Conservation (phyloP, 768 basidiomycete genomes). For the Hericium coralloides region DNA sequence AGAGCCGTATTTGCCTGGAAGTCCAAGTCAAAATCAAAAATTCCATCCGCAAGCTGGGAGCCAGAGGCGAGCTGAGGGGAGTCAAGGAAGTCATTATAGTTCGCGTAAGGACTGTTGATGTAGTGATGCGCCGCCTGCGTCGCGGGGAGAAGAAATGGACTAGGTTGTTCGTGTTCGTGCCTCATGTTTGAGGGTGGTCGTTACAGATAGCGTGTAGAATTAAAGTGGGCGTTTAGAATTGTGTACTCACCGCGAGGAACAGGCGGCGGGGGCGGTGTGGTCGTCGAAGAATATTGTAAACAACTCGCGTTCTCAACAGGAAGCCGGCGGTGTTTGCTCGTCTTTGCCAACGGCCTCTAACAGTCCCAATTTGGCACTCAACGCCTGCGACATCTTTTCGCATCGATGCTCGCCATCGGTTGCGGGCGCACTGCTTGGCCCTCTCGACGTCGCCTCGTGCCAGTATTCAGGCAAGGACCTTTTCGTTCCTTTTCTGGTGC, state of each 20-base stretch:
- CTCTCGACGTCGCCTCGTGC: no score
- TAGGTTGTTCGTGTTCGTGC: neutral
- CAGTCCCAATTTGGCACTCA: slow-evolving; percentile 8
- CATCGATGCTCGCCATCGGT: no score
- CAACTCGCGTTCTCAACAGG: neutral
- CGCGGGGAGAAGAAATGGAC: neutral
- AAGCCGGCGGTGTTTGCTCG: slow-evolving; percentile 12
- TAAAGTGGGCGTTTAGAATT: slow-evolving; percentile 4
- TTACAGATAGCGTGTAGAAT: slow-evolving; percentile 2
- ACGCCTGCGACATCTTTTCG: neutral
- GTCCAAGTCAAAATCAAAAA: neutral
- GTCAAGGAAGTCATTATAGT: neutral
- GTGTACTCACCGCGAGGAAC: neutral
- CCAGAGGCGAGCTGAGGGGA: neutral
- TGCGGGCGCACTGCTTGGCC: no score
- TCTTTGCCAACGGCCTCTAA: slow-evolving; percentile 17
- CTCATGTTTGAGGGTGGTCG: neutral
- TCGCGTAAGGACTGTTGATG: neutral
- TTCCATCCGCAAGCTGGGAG: neutral
- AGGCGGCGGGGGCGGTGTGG: neutral
- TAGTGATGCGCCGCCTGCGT: neutral
- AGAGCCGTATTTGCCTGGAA: neutral
- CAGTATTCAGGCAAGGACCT: neutral
- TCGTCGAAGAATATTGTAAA: neutral
- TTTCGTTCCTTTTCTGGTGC: neutral